Conservation (phyloP, 768 basidiomycete genomes). For the Fomitopsis pulvina region DNA sequence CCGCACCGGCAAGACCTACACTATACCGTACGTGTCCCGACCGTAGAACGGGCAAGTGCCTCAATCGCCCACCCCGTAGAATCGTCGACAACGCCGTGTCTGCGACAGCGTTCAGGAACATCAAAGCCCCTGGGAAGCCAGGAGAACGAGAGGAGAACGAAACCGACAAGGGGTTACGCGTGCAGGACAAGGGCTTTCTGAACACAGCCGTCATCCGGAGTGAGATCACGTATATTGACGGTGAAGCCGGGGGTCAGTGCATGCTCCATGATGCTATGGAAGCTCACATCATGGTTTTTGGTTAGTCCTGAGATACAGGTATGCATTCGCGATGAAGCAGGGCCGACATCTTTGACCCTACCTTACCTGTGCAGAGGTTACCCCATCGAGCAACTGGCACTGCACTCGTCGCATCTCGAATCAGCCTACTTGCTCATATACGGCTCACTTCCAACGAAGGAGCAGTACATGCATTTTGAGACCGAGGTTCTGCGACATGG, state of each 20-base stretch:
- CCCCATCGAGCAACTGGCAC: conserved; percentile 87
- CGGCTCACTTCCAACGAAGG: conserved; percentile 63
- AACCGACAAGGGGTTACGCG: conserved; percentile 73
- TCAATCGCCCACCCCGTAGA: conserved; percentile 28
- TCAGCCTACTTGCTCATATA: conserved; percentile 85
- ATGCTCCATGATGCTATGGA: background rate
- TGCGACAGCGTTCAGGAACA: conserved; percentile 76
- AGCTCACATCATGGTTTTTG: background rate
- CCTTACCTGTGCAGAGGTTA: conserved; percentile 60
- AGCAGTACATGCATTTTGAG: conserved; percentile 59
- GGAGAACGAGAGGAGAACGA: conserved; percentile 77
- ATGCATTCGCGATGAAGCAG: background rate
- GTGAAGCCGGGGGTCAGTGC: conserved; percentile 66
- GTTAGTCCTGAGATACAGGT: conserved; percentile 70
- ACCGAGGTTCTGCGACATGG: conserved; percentile 76
- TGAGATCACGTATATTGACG: conserved; percentile 87
- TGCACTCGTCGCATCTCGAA: conserved; percentile 75
- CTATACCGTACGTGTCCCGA: conserved; percentile 52
- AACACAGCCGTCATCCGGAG: conserved; percentile 80
- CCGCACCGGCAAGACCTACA: conserved; percentile 75
- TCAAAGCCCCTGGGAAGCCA: conserved; percentile 49
- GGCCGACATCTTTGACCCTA: background rate
- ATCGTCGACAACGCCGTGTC: conserved; percentile 76
- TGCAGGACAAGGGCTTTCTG: conserved; percentile 74
- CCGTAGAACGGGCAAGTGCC: background rate